Evolutionary conservation across 1,139 yeast species (phyloP).

Genomic region (Sugiyamaella grinbergsii): DNA sequence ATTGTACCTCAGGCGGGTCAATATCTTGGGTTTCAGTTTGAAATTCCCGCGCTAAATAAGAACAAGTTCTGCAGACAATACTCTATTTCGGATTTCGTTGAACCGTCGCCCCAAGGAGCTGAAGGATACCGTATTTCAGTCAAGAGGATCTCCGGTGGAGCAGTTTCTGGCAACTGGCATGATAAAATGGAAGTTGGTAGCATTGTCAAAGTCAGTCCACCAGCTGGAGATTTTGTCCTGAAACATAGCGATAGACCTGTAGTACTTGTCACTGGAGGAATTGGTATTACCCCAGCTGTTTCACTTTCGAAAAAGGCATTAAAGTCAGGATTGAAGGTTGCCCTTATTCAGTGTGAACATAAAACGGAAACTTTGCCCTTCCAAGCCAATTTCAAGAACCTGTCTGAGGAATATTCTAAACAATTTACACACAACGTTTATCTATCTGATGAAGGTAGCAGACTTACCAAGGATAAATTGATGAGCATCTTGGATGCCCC

Average conservation of each 20-base stretch:
- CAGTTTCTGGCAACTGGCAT: constrained; percentile 58
- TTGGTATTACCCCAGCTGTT: constrained; percentile 67
- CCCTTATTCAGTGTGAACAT: constrained; percentile 35
- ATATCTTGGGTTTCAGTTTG: constrained; percentile 57
- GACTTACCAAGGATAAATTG: constrained; percentile 28
- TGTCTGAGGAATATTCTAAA: constrained; percentile 24
- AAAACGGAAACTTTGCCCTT: constrained; percentile 31
- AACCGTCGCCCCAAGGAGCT: constrained; percentile 21
- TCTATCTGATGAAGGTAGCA: constrained; percentile 27
- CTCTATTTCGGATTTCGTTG: constrained; percentile 48
- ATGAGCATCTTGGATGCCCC: constrained; percentile 19
- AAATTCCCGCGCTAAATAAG: constrained; percentile 35
- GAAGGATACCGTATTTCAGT: constrained; percentile 58
- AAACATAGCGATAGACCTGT: constrained; percentile 40
- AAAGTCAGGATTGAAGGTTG: constrained; percentile 22
- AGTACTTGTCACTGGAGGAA: constrained; percentile 61
- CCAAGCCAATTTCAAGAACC: constrained; percentile 24
- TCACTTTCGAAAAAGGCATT: constrained; percentile 51
- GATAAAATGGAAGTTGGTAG: constrained; percentile 54
- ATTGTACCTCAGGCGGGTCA: constrained; percentile 57
- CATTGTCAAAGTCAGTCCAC: constrained; percentile 55
- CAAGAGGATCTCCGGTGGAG: constrained; percentile 51
- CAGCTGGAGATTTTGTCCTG: constrained; percentile 58
- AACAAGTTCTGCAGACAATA: constrained; percentile 52
- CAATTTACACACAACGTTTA: constrained; percentile 29